phyloP scores from a whole-genome alignment of 768 basidiomycete genomes.

The Leccinum broughii region DNA sequence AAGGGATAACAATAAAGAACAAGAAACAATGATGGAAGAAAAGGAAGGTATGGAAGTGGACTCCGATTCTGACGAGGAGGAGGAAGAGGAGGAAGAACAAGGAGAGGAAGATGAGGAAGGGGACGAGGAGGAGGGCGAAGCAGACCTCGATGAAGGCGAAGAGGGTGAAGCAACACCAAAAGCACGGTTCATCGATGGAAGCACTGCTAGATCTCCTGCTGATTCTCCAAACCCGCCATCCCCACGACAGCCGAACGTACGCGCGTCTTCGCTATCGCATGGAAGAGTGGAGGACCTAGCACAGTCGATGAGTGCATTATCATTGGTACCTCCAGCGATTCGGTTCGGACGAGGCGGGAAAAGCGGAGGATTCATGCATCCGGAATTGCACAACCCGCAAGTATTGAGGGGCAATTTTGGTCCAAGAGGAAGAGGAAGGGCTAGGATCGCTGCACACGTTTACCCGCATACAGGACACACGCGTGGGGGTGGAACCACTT shows the following conservation, averaged over 20 bases:
- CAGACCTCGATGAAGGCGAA: constrained; percentile 22
- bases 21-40: constrained; percentile 11
- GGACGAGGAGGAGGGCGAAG: constrained; percentile 14
- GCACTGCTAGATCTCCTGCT: constrained; percentile 20
- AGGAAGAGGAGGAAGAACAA: constrained; percentile 10
- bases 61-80: constrained; percentile 19
- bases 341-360: constrained; percentile 75
- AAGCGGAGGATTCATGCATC: constrained; percentile 48
- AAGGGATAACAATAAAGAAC: constrained; percentile 32
- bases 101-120: constrained; percentile 17
- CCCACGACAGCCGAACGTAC: constrained; percentile 22
- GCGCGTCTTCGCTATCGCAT: constrained; percentile 19
- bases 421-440: constrained; percentile 33
- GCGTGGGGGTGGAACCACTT: constrained; percentile 7
- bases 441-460: constrained; percentile 27
- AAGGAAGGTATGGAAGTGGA: constrained; percentile 28
- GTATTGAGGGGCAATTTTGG: constrained; percentile 31
- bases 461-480: constrained; percentile 15
- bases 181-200: constrained; percentile 19
- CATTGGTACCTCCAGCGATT: constrained; percentile 67
- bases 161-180: constrained; percentile 31
- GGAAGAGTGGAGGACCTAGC: constrained; percentile 49
- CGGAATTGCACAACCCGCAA: constrained; percentile 34
- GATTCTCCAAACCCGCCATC: constrained; percentile 21
- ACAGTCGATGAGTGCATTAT: constrained; percentile 45